phyloP scores from a whole-genome alignment of 164 flowering plant genomes.

The Santalum album region DNA sequence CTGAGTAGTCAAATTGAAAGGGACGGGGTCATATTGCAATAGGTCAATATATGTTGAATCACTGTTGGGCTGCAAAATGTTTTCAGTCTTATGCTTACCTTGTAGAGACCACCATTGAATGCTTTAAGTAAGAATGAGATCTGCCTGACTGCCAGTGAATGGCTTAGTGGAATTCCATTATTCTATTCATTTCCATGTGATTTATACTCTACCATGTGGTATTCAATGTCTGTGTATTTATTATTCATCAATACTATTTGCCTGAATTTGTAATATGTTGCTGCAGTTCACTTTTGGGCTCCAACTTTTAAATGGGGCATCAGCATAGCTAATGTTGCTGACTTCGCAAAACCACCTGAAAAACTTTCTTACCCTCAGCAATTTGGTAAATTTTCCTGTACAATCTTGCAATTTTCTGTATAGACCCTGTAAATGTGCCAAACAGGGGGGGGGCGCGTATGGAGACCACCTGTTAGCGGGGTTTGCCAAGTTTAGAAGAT shows the following conservation, averaged over 20 bases:
- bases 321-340: constrained; percentile 74
- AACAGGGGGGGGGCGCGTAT: neutral
- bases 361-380: constrained; percentile 68
- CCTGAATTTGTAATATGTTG: neutral
- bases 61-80: no score
- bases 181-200: neutral
- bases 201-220: neutral
- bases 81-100: no score
- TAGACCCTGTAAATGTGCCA: neutral
- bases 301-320: constrained; percentile 90
- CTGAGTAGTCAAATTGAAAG: no score
- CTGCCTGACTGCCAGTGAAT: neutral
- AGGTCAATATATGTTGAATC: no score
- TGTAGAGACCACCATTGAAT: no score
- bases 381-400: constrained; percentile 29
- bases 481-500: neutral
- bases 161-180: neutral
- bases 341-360: constrained; percentile 66
- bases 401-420: no score
- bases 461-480: neutral
- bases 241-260: neutral
- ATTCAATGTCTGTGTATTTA: neutral
- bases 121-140: no score
- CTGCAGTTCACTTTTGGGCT: constrained; percentile 91
- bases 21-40: no score